Evolutionary conservation across 345 rosid genomes (phyloP), one percentile per base, ranked within the genome.

Genomic region (Erucastrum elatum): DNA sequence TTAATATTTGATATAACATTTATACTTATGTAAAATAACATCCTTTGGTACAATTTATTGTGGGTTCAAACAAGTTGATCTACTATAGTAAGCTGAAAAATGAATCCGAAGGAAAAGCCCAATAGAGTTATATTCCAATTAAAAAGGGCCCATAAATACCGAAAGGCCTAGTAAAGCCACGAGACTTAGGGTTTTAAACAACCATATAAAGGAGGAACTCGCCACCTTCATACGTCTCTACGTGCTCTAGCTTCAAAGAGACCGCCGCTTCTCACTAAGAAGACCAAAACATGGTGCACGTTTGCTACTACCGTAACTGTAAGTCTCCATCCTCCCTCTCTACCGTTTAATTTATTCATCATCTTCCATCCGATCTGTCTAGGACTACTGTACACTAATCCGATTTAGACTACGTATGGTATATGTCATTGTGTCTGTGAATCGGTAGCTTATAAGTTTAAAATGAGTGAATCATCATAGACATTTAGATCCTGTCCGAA

Each of bases 251-350:
- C 44, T 27, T 30, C 31, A 27, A 60, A 71, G 60, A 71, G 60
- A 68, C 55, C 75, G 75, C 74, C 74, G 82, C 17, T 55, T 49
- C 0, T 26, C 59, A 16, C 29, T 70, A 49, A 80, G 77, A 30
- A 72, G 81, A 62, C 71, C 61, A 51, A 77, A 26, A 61, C 21
- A 87, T 85, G 88, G 90, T 87, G 70, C 83, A 87, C 82, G 88
- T 85, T 78, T 66, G 81, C 64, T 85, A 82, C 79, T 87, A 87
- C 67, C 84, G 90, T 66, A 87, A 87, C 80, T 79, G 90, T 87
- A 82, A 81, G 80, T 12, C 9, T 75, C 64, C 35, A n/a, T 1
- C 6, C 59, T 2, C 21, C 9, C 5, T 64, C 1, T 41, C 46
- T 5, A 1, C 0, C n/a, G 0, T 4, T 4, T 61, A 44, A 8